Evolutionary conservation across 306 rosid species (phyloP).

Genomic region (Vigna nakashimae): DNA sequence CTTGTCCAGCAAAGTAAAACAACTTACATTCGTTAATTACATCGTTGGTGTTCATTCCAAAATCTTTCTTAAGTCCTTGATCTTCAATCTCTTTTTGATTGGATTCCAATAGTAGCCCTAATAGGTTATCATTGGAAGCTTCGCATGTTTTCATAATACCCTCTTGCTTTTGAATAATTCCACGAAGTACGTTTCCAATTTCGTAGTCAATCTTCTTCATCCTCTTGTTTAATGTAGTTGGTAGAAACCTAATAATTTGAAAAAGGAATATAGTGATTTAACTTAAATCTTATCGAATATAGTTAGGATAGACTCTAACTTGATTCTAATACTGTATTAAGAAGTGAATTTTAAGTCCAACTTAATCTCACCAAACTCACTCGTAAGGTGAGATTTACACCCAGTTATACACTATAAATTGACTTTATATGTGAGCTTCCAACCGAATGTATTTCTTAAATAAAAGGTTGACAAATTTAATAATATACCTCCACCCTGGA

Average conservation of each 20-base stretch:
- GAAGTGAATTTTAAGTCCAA: too few relatives aligned
- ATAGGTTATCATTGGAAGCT: background rate
- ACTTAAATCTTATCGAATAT: too few relatives aligned
- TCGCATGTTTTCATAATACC: background rate
- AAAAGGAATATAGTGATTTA: too few relatives aligned
- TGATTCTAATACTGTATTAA: too few relatives aligned
- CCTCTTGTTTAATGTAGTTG: background rate
- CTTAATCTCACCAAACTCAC: too few relatives aligned
- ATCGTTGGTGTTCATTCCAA: background rate
- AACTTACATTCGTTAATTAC: background rate
- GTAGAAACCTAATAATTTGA: background rate
- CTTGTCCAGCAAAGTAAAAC: background rate
- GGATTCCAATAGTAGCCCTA: background rate
- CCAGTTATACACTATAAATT: too few relatives aligned
- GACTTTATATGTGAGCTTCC: too few relatives aligned
- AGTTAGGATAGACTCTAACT: too few relatives aligned
- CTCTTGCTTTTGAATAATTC: background rate
- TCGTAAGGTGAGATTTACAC: too few relatives aligned
- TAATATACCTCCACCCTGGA: slow-evolving; percentile 1
- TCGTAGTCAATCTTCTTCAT: background rate
- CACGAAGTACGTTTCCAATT: background rate
- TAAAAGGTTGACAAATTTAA: too few relatives aligned
- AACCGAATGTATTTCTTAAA: too few relatives aligned
- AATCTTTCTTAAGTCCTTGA: background rate
- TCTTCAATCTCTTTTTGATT: background rate